A percentile compares a stretch with the other conserved stretches of the same genome.
Conservation (phyloP, 805 yeast species). For the Candida schatavii region DNA sequence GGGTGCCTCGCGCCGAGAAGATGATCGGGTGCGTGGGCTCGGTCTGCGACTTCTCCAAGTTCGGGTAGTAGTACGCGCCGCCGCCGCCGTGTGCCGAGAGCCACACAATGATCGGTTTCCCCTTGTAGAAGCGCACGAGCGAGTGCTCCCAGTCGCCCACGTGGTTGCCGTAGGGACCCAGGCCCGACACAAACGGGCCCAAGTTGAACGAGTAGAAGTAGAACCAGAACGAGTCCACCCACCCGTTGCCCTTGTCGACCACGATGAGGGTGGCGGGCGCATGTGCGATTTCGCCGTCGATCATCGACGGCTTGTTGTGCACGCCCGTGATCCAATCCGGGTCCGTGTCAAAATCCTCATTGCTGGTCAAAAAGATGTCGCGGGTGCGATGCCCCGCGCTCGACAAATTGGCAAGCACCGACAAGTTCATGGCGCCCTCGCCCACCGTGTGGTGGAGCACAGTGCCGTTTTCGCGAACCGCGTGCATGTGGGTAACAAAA, state of each 20-base stretch:
- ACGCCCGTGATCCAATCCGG: constrained; percentile 87
- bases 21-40: constrained; percentile 61
- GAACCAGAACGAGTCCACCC: constrained; percentile 96
- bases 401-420: constrained; percentile 29
- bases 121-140: constrained; percentile 76
- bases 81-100: constrained; percentile 99
- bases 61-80: constrained; percentile 76
- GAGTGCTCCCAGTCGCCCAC: constrained; percentile 99
- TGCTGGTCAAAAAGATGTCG: constrained; percentile 58
- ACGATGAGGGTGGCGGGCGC: constrained; percentile 84
- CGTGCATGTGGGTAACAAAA: constrained; percentile 64
- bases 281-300: constrained; percentile 64
- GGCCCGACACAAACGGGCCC: constrained; percentile 97
- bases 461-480: constrained; percentile 51
- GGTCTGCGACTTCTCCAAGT: constrained; percentile 60
- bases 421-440: constrained; percentile 26
- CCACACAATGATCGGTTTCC: constrained; percentile 83
- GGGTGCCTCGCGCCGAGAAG: constrained; percentile 93
- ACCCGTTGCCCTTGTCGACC: constrained; percentile 89
- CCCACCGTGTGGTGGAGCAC: constrained; percentile 29
- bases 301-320: constrained; percentile 62
- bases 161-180: constrained; percentile 96
- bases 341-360: constrained; percentile 61
- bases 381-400: too few relatives aligned
- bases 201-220: constrained; percentile 90